Percentiles rank a stretch among this genome's conserved stretches.
These are phyloP conservation scores for Macrophomina phaseolina DNA, from an alignment of 2,329 filamentous ascomycete species.

Conservation along the genomic window DNA sequence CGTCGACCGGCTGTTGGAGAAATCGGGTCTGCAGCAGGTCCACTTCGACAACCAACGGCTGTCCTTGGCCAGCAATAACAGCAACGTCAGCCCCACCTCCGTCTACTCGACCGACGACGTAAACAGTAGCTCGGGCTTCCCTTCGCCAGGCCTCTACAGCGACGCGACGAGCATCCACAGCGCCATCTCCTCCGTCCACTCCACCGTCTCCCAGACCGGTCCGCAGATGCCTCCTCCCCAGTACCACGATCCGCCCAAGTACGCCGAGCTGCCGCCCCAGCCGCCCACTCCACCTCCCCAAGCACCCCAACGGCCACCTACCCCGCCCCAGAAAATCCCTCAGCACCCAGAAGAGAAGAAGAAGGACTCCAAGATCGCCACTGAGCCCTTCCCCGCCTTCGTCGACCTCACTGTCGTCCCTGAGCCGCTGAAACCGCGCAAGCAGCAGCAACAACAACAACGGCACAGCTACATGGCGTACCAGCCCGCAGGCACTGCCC, in stretches of 20 bases:
- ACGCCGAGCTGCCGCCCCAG: not conserved
- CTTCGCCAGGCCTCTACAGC: not conserved
- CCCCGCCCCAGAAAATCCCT: not conserved
- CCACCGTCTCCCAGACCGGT: not conserved
- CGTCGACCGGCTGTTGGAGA: conserved; percentile 20
- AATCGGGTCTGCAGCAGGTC: conserved; percentile 18
- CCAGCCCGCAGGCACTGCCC: not conserved
- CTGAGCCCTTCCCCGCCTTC: not conserved
- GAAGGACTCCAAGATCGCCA: not conserved
- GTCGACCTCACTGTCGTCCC: not conserved
- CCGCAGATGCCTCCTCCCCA: conserved; percentile 5
- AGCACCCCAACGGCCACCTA: too few relatives aligned
- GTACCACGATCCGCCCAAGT: conserved; percentile 3
- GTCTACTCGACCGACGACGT: not conserved
- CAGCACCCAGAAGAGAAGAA: not conserved
- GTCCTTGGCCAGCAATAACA: not conserved
- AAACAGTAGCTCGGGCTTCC: not conserved
- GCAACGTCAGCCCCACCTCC: not conserved
- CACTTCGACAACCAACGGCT: conserved; percentile 17
- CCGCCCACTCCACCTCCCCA: not conserved
- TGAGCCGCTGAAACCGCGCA: conserved; percentile 6
- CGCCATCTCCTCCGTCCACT: not conserved
- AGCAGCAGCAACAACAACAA: not conserved
- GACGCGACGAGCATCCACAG: conserved; percentile 1
- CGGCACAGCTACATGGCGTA: conserved; percentile 21